These are phyloP conservation scores for Tricholoma bakamatsutake DNA, from an alignment of 768 basidiomycete species.

Conservation along the genomic window DNA sequence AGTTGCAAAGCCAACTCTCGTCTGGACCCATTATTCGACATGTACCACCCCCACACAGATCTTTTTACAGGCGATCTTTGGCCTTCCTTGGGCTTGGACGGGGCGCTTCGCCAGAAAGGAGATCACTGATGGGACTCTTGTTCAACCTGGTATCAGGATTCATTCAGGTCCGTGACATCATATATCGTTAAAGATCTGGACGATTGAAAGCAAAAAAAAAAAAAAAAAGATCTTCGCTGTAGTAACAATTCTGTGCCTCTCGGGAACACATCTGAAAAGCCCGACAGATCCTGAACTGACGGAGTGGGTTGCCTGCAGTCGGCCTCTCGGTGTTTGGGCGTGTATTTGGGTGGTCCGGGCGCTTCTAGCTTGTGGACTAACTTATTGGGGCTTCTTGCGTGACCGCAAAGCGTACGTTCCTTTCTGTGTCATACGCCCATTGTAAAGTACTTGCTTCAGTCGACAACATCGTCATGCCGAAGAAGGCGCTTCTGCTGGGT, in stretches of 20 bases:
- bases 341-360: conserved; percentile 57
- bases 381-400: conserved; percentile 52
- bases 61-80: conserved; percentile 24
- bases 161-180: conserved; percentile 31
- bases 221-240: conserved; percentile 42
- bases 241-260: conserved; percentile 42
- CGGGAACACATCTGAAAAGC: conserved; percentile 39
- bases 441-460: neutral
- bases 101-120: conserved; percentile 44
- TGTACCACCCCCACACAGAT: conserved; percentile 1
- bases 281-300: conserved; percentile 31
- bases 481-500: neutral
- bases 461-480: conserved; percentile 12
- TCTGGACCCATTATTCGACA: neutral
- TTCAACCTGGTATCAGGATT: conserved; percentile 46
- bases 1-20: neutral
- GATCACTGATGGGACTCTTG: conserved; percentile 46
- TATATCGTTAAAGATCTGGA: neutral
- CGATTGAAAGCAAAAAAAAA: neutral
- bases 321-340: conserved; percentile 65
- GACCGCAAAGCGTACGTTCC: conserved; percentile 23
- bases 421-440: neutral
- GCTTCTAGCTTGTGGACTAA: conserved; percentile 39
- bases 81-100: conserved; percentile 49
- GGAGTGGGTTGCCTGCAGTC: conserved; percentile 60